phyloP scores from a whole-genome alignment of 1,284 basidiomycete species.

The Kalmanozyma brasiliensis region DNA sequence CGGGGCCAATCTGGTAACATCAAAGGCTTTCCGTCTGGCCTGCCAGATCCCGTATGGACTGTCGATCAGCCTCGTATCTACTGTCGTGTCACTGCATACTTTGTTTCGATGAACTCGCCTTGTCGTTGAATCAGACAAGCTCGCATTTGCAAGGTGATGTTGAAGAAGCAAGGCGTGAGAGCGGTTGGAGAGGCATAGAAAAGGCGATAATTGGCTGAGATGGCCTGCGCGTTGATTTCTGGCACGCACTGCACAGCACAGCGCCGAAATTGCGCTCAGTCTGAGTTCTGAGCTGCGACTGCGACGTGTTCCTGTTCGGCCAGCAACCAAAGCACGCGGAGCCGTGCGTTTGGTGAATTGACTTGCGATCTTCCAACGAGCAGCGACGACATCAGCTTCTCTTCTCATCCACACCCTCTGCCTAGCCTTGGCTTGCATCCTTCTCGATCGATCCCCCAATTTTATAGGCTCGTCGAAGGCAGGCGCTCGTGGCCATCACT shows the following conservation, averaged over 20 bases:
- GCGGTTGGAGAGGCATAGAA: not conserved
- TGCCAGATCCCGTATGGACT: too few relatives aligned
- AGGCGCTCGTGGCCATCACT: constrained; percentile 5
- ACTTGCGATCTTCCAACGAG: constrained; percentile 28
- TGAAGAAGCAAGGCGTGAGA: not conserved
- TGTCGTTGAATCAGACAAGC: too few relatives aligned
- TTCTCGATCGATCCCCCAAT: not conserved
- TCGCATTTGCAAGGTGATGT: not conserved
- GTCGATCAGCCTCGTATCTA: too few relatives aligned
- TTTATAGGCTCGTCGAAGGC: constrained; percentile 8
- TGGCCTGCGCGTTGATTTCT: constrained; percentile 5
- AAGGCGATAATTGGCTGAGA: not conserved
- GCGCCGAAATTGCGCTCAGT: not conserved
- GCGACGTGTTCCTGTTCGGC: constrained; percentile 23
- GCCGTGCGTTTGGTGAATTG: constrained; percentile 18
- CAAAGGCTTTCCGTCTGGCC: not conserved
- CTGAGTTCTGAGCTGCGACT: constrained; percentile 1
- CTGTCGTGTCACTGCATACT: too few relatives aligned
- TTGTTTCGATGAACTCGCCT: too few relatives aligned
- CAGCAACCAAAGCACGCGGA: constrained; percentile 6
- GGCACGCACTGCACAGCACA: too few relatives aligned
- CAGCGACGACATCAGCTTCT: constrained; percentile 10
- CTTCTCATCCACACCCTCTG: constrained; percentile 2
- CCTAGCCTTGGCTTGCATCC: constrained; percentile 9
- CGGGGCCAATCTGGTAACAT: not conserved